Conservation (phyloP, 2,329 filamentous ascomycete genomes). For the Pyricularia sp. region DNA sequence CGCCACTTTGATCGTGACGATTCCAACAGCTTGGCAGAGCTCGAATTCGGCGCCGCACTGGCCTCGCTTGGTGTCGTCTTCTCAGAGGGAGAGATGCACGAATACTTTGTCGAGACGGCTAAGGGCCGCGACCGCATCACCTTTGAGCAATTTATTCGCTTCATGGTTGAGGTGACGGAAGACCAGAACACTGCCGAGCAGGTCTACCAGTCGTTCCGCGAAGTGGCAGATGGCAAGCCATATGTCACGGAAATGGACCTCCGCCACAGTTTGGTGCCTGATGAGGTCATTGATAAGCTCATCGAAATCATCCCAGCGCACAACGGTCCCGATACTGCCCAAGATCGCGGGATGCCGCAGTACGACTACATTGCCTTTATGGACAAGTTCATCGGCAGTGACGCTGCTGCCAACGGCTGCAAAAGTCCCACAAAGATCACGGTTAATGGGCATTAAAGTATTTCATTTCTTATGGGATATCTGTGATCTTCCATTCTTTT, state of each 20-base stretch:
- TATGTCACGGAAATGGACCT: conserved; percentile 98
- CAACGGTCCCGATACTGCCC: conserved; percentile 71
- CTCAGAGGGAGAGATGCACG: conserved; percentile 96
- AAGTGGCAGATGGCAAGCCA: conserved; percentile 96
- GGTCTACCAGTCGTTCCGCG: conserved; percentile 94
- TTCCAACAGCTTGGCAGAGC: conserved; percentile 79
- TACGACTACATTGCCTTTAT: conserved; percentile 98
- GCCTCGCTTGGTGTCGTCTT: conserved; percentile 95
- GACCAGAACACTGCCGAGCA: conserved; percentile 98
- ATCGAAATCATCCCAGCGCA: conserved; percentile 79
- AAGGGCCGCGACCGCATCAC: conserved; percentile 71
- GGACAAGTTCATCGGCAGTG: conserved; percentile 64
- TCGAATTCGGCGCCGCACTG: conserved; percentile 92
- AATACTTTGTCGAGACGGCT: conserved; percentile 84
- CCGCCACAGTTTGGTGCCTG: conserved; percentile 86
- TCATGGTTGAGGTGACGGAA: conserved; percentile 99
- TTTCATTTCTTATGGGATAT: neutral
- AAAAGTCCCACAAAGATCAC: neutral
- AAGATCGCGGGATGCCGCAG: conserved; percentile 76
- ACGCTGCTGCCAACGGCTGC: conserved; percentile 9
- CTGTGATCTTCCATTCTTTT: neutral
- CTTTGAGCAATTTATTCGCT: conserved; percentile 97
- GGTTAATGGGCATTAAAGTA: neutral
- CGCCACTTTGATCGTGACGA: conserved; percentile 93
- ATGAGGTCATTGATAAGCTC: conserved; percentile 92